Base-by-base conservation (phyloP, 176 grass and related monocot species). In the Cocos nucifera region DNA sequence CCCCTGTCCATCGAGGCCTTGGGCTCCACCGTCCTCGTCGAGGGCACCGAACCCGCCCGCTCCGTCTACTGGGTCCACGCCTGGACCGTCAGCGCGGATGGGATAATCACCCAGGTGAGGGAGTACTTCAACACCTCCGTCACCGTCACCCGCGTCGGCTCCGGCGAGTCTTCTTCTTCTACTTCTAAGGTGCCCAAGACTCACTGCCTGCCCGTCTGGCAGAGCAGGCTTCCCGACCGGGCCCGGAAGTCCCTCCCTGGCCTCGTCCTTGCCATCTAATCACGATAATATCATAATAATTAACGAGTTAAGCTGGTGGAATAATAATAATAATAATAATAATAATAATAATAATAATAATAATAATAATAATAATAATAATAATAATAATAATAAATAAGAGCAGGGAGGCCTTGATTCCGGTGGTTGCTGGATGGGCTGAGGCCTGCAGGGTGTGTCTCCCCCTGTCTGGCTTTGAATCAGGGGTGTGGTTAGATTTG, bases 261-360 rank as follows among this genome's bases (percentile, higher is more conserved):
- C 9, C 87, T 90, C 50, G 57, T 90, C 49, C 87, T 90, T 61
- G 78, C 87, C 1, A 75, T 90, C 73, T 90, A 64, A 89, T 44
- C 10, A 12, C 35, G 5, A 44, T 27, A 27, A 27, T 27, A 27
- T 6, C 32, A 1, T 8, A 0, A 35, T 44, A 12, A 21, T 21
- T 21, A 21, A 44, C 35, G 2, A 44, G 35, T 44, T 44, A 44
- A 44, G 35, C 35, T 44, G 10, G 35, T 44, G 35, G 35, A 8
- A 29, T 30, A 30, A 30, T 30, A 30, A 30, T 30, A 29, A 29
- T 29, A 29, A 26, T n/a, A n/a, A n/a, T 30, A 30, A 30, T 30
- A 30, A 30, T 30, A 8, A 29, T 30, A 30, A 30, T 30, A 30
- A 30, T 30, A 8, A 29, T 30, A 30, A 30, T 30, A 30, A 30